phyloP scores from a whole-genome alignment of 352 stramenopile genomes.

The Phytophthora fragariae region DNA sequence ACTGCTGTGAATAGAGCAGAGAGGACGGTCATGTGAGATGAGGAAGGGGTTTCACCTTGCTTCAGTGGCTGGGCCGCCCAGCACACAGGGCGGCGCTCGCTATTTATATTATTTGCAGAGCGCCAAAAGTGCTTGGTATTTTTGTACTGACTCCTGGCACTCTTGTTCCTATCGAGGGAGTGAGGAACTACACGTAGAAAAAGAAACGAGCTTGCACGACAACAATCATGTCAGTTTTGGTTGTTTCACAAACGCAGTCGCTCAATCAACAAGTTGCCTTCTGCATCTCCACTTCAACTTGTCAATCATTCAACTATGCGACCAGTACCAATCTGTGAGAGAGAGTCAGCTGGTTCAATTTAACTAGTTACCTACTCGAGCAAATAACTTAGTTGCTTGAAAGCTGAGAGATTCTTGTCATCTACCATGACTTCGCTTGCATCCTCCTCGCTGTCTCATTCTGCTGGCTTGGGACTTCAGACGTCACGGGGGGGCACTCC shows the following conservation, averaged over 20 bases:
- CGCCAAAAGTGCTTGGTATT: neutral
- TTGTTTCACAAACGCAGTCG: neutral
- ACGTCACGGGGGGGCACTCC: too few relatives aligned
- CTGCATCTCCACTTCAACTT: slow-evolving; percentile 32
- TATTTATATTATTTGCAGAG: slow-evolving; percentile 16
- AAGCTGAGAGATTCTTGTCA: too few relatives aligned
- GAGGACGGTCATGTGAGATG: slow-evolving; percentile 20
- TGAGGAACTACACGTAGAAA: neutral
- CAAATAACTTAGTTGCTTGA: too few relatives aligned
- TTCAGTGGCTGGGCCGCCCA: neutral
- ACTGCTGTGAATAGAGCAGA: slow-evolving; percentile 22
- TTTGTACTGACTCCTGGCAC: neutral
- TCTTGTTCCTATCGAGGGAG: neutral
- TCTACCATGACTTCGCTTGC: too few relatives aligned
- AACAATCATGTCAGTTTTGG: neutral
- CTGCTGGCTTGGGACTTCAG: too few relatives aligned
- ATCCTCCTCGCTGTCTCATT: too few relatives aligned
- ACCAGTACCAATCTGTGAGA: neutral
- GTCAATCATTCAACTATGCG: slow-evolving; percentile 6
- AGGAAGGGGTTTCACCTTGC: slow-evolving; percentile 32
- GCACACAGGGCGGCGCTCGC: slow-evolving; percentile 7
- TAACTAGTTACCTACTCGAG: too few relatives aligned
- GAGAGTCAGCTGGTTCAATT: too few relatives aligned
- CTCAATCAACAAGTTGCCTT: slow-evolving; percentile 6
- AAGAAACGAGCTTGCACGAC: neutral